These are phyloP conservation scores for Proteromonas lacertae DNA, from an alignment of 352 stramenopile genomes.

Conservation along the genomic window DNA sequence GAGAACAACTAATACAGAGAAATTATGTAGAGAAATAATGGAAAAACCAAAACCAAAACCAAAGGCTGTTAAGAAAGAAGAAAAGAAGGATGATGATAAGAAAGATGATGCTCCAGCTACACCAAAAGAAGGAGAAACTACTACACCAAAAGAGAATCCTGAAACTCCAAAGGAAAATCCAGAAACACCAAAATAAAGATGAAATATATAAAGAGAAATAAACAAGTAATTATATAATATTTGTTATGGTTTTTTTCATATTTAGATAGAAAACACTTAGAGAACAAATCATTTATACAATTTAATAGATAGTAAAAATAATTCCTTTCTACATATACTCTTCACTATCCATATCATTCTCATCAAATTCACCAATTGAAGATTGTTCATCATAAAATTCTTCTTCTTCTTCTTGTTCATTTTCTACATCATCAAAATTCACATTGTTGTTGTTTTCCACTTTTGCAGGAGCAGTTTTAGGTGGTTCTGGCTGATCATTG, in stretches of 20 bases:
- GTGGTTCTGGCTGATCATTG: no score
- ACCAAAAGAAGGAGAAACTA: slow-evolving; percentile 2
- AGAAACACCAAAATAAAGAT: slow-evolving; percentile 8
- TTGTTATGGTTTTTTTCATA: neutral
- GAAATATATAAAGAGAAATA: slow-evolving; percentile 2
- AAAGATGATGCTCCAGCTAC: no score
- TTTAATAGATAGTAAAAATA: no score
- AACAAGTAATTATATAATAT: slow-evolving; percentile 1
- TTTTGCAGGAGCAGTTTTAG: no score
- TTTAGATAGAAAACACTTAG: neutral
- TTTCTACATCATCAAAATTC: no score
- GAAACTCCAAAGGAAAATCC: slow-evolving; percentile 4
- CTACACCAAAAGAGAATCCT: neutral
- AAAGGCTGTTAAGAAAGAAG: slow-evolving; percentile 12
- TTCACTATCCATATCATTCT: no score
- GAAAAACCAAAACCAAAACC: slow-evolving; percentile 70
- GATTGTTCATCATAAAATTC: no score
- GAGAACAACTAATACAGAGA: slow-evolving; percentile 50
- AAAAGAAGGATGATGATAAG: slow-evolving; percentile 14
- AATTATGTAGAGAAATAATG: slow-evolving; percentile 55
- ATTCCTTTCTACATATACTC: no score
- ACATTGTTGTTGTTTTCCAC: no score
- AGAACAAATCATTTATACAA: no score
- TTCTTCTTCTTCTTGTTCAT: no score
- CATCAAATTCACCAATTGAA: no score